Evolutionary conservation across 768 basidiomycete species (phyloP).

Genomic region (Myochromella boudieri): DNA sequence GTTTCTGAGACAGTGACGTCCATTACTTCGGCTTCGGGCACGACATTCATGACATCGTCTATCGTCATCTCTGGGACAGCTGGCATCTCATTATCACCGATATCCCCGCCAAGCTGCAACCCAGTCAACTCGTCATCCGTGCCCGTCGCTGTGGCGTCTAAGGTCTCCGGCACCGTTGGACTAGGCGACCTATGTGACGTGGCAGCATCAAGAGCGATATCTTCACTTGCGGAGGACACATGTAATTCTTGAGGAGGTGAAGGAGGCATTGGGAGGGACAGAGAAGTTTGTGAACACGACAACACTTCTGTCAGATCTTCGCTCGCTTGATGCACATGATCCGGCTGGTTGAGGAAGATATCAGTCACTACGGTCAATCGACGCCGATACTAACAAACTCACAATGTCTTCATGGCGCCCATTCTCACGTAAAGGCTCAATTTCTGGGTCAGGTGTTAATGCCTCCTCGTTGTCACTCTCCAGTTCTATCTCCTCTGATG

Average conservation of each 20-base stretch:
- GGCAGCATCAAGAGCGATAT: neutral
- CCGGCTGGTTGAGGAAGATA: neutral
- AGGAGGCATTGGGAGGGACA: conserved; percentile 16
- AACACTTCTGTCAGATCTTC: neutral
- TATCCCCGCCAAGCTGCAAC: neutral
- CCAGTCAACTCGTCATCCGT: neutral
- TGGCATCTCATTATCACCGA: neutral
- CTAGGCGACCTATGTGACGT: neutral
- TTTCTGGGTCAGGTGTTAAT: neutral
- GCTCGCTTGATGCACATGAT: neutral
- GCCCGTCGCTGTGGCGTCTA: neutral
- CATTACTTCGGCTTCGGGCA: neutral
- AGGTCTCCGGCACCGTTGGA: neutral
- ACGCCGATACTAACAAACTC: neutral
- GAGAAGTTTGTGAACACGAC: conserved; percentile 17
- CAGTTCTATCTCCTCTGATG: conserved; percentile 7
- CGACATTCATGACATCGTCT: neutral
- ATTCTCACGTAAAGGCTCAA: neutral
- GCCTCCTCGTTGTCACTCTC: conserved; percentile 11
- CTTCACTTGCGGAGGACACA: neutral
- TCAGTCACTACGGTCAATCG: too few species aligned
- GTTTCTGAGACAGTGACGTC: neutral
- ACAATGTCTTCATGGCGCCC: neutral
- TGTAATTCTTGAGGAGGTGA: neutral
- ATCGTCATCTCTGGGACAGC: neutral